Conservation (phyloP, 495 filamentous ascomycete species). For the Neurospora tetrasperma region DNA sequence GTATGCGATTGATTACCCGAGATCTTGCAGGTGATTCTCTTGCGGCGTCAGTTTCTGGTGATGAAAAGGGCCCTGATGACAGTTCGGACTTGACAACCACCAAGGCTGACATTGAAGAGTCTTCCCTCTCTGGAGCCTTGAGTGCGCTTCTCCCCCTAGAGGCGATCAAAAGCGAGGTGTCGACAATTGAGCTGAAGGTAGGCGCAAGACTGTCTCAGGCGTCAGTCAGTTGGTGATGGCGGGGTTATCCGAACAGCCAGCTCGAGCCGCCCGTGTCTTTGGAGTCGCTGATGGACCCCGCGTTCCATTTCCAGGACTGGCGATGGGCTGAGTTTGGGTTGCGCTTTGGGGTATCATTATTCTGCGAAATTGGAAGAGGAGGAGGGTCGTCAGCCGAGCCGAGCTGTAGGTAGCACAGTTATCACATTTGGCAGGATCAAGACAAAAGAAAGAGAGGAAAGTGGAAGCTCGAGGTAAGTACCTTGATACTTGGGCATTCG, state of each 20-base stretch:
- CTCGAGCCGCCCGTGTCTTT: not conserved
- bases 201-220: not conserved
- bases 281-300: not conserved
- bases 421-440: not conserved
- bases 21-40: not conserved
- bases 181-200: not conserved
- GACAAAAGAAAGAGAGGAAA: not conserved
- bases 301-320: not conserved
- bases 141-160: not conserved
- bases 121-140: not conserved
- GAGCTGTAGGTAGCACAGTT: not conserved
- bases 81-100: not conserved
- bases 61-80: not conserved
- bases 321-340: not conserved
- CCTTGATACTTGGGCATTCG: no score
- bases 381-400: not conserved
- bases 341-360: not conserved
- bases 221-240: not conserved
- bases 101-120: not conserved
- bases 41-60: not conserved
- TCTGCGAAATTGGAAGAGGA: not conserved
- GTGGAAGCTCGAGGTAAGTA: not conserved
- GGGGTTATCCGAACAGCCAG: not conserved
- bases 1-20: not conserved
- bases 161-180: not conserved